phyloP scores from a whole-genome alignment of 768 basidiomycete genomes.

The Auricularia heimuer region DNA sequence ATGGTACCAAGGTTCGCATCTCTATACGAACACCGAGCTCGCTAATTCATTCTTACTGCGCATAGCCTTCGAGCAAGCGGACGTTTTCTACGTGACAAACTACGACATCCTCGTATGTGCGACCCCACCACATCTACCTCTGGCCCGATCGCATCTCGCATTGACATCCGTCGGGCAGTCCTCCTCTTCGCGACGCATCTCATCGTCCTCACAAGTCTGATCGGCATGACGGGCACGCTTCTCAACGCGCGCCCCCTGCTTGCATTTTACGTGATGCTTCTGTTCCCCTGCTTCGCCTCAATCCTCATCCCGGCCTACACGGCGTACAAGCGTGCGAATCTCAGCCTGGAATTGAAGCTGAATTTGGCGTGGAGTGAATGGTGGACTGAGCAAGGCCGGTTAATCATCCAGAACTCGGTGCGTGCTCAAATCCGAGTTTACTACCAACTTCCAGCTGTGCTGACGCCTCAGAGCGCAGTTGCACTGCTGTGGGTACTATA shows the following conservation, averaged over 20 bases:
- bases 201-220: slow-evolving; percentile 41
- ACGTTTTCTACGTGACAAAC: slow-evolving; percentile 54
- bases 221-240: slow-evolving; percentile 50
- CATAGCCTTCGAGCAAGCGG: slow-evolving; percentile 51
- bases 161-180: slow-evolving; percentile 36
- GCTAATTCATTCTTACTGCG: not conserved
- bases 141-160: slow-evolving; percentile 11
- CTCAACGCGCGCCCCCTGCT: slow-evolving; percentile 61
- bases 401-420: slow-evolving; percentile 47
- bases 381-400: slow-evolving; percentile 43
- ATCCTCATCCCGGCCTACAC: slow-evolving; percentile 53
- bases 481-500: slow-evolving; percentile 58
- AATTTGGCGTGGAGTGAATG: slow-evolving; percentile 59
- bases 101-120: slow-evolving; percentile 23
- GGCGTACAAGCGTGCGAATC: slow-evolving; percentile 49
- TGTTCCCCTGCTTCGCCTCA: slow-evolving; percentile 53
- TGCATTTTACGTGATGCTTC: slow-evolving; percentile 54
- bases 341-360: slow-evolving; percentile 56
- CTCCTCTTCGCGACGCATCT: slow-evolving; percentile 45
- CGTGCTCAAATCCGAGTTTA: not conserved
- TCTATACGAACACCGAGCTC: not conserved
- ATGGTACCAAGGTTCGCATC: slow-evolving; percentile 32
- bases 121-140: slow-evolving; percentile 4
- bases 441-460: slow-evolving; percentile 3
- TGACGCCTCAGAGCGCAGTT: slow-evolving; percentile 16